Evolutionary conservation across 2,329 filamentous ascomycete species (phyloP), one percentile per base, ranked within the genome.

Genomic region (Phyllosticta ampelicida): DNA sequence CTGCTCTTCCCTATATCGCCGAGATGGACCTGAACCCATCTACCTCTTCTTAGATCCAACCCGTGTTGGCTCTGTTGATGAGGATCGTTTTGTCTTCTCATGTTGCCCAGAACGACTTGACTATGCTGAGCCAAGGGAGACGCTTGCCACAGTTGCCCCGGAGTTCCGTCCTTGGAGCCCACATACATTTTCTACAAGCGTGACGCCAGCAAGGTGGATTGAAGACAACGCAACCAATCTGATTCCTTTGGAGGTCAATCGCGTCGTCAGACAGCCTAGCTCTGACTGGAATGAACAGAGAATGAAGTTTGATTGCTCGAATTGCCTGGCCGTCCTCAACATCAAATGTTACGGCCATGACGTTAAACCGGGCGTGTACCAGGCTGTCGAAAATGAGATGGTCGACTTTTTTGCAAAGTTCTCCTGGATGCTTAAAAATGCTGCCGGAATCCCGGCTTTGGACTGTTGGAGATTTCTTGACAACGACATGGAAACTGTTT

Each of bases 41-140:
- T 86, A 77, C 62, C 67, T 86, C 2, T 86, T 85, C 63, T 69
- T 83, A 2, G 81, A 86, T 56, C 79, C 82, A 0, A 70, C 74
- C 5, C 75, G 75, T 16, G 72, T 78, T 36, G 77, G 77, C 0
- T 66, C 76, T 26, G 67, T 74, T 0, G 65, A 71, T 0, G 58
- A 76, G 5, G 82, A 86, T 64, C 67, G 66, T 1, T 84, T 84
- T 63, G 78, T 85, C 0, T 83, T 87, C 63, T 76, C 82, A 1
- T 62, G 73, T 6, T 74, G 79, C 52, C 75, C 76, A 58, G 67
- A 70, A 9, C 71, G 75, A 4, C 68, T 79, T 6, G 68, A 74
- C 13, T 75, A 77, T 44, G 75, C 77, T 18, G 74, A 79, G 51
- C 60, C 70, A 5, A 75, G 82, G 30, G 63, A 70, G 2, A 68